phyloP scores from a whole-genome alignment of 2,329 filamentous ascomycete genomes.

The Trichothecium roseum region DNA sequence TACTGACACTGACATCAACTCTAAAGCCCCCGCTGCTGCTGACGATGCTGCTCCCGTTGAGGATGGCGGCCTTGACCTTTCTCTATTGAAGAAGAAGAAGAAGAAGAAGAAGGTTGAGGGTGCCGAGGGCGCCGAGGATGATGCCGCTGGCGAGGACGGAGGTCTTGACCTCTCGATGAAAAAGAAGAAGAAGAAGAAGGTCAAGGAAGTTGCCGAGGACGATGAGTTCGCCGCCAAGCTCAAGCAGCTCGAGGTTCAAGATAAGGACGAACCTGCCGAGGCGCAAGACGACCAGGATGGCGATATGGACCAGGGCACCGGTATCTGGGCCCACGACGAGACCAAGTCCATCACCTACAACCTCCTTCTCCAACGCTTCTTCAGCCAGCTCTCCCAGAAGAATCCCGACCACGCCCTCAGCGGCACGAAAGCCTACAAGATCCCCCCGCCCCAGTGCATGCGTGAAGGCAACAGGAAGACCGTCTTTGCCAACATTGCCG shows the following conservation, averaged over 20 bases:
- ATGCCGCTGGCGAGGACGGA: slow-evolving; percentile 36
- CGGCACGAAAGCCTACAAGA: slow-evolving; percentile 95
- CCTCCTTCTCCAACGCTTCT: slow-evolving; percentile 83
- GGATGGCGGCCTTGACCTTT: slow-evolving; percentile 44
- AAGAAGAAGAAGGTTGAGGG: slow-evolving; percentile 38
- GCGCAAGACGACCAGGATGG: slow-evolving; percentile 50
- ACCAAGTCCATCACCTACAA: slow-evolving; percentile 72
- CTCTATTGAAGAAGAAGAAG: slow-evolving; percentile 83
- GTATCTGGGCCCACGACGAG: slow-evolving; percentile 80
- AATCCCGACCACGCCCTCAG: slow-evolving; percentile 90
- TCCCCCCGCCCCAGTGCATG: slow-evolving; percentile 94
- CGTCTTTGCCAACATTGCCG: slow-evolving; percentile 97
- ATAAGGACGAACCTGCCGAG: slow-evolving; percentile 43
- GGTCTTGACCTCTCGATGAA: slow-evolving; percentile 46
- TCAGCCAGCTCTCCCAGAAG: slow-evolving; percentile 85
- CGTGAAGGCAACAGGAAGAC: slow-evolving; percentile 99
- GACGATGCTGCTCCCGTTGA: slow-evolving; percentile 31
- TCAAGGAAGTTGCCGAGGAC: slow-evolving; percentile 48
- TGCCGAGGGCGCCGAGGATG: slow-evolving; percentile 28
- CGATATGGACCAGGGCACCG: slow-evolving; percentile 78
- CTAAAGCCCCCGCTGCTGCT: slow-evolving; percentile 28
- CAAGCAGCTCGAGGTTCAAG: slow-evolving; percentile 54
- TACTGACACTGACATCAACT: slow-evolving; percentile 36
- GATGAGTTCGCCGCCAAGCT: slow-evolving; percentile 52
- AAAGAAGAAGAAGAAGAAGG: slow-evolving; percentile 68